Evolutionary conservation across 2,329 filamentous ascomycete genomes (phyloP).

Genomic region (Xylaria sp.): DNA sequence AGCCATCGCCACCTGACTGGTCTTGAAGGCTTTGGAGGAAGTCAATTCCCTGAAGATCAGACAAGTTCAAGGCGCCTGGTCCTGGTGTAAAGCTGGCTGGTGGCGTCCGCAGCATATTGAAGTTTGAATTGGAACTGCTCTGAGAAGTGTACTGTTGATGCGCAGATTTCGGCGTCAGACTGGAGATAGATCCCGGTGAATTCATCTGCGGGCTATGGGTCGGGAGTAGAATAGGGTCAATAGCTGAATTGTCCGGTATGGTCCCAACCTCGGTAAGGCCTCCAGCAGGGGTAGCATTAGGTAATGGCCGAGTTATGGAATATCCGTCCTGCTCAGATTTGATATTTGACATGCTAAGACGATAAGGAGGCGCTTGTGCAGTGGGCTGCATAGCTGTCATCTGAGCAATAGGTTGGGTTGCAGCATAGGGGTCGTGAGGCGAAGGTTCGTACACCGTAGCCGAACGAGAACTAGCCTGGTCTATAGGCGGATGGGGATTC

Average conservation of each 20-base stretch:
- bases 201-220: constrained; percentile 56
- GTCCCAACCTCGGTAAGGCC: constrained; percentile 53
- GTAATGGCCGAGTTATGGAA: constrained; percentile 55
- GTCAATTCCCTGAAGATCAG: constrained; percentile 65
- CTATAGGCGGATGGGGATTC: constrained; percentile 38
- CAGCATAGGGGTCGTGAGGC: constrained; percentile 43
- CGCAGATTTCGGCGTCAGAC: constrained; percentile 52
- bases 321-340: constrained; percentile 56
- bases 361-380: constrained; percentile 46
- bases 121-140: constrained; percentile 41
- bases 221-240: constrained; percentile 59
- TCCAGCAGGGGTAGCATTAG: constrained; percentile 53
- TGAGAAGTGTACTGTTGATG: constrained; percentile 41
- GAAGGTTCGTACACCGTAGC: constrained; percentile 41
- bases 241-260: constrained; percentile 51
- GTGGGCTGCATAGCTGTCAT: constrained; percentile 43
- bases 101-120: constrained; percentile 44
- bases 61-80: constrained; percentile 52
- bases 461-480: constrained; percentile 42
- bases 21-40: constrained; percentile 62
- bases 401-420: constrained; percentile 41
- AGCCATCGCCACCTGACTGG: constrained; percentile 43
- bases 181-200: constrained; percentile 51
- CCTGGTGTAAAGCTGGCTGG: constrained; percentile 49
- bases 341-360: constrained; percentile 47